Evolutionary conservation across 2,329 filamentous ascomycete genomes (phyloP).

Genomic region (Xylaria sp.): DNA sequence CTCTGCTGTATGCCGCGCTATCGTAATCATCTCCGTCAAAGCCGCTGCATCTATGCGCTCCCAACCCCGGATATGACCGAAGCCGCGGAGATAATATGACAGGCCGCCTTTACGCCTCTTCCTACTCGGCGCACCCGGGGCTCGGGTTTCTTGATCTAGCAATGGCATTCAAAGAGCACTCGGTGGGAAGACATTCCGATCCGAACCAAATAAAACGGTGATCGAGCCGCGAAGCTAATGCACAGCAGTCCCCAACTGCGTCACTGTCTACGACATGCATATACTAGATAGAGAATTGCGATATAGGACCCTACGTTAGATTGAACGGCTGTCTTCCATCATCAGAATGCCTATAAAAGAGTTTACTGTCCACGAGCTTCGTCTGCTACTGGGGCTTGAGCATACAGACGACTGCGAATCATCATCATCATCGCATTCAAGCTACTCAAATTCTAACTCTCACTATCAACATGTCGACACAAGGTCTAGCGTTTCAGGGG

Average conservation of each 20-base stretch:
- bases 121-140: background rate
- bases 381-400: conserved; percentile 28
- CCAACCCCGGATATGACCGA: conserved; percentile 14
- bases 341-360: conserved; percentile 37
- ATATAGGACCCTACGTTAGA: background rate
- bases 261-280: conserved; percentile 1
- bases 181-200: background rate
- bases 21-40: conserved; percentile 11
- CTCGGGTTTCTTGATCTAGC: conserved; percentile 11
- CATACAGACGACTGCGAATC: conserved; percentile 29
- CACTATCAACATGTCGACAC: conserved; percentile 34
- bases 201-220: background rate
- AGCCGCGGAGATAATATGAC: conserved; percentile 32
- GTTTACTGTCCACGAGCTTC: conserved; percentile 34
- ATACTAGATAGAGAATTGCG: background rate
- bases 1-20: background rate
- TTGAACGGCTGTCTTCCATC: background rate
- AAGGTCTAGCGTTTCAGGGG: conserved; percentile 28
- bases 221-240: conserved; percentile 17
- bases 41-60: background rate
- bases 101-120: background rate
- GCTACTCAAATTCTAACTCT: background rate
- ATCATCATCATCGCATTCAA: conserved; percentile 7
- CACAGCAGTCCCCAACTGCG: background rate
- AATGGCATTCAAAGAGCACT: background rate